These are phyloP conservation scores for Chaetomidium leptoderma DNA, from an alignment of 495 filamentous ascomycete species.

Conservation along the genomic window DNA sequence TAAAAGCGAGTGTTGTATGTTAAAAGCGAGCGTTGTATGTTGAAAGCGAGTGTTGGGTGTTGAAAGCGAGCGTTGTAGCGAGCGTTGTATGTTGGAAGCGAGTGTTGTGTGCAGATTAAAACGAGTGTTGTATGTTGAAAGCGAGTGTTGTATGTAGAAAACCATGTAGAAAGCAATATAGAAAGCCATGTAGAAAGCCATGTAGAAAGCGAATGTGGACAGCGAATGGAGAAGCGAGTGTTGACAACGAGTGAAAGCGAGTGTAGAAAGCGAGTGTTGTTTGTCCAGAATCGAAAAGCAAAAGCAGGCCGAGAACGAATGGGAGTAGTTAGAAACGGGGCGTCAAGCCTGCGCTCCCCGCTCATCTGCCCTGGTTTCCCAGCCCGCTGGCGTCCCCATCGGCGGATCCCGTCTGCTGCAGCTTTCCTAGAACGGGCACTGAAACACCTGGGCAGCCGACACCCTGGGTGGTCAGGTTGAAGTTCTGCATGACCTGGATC, in stretches of 20 bases:
- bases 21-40: neutral
- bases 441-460: slow-evolving; percentile 25
- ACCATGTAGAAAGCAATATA: no score
- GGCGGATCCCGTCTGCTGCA: slow-evolving; percentile 20
- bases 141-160: no score
- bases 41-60: neutral
- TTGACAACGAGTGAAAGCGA: neutral
- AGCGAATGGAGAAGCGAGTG: no score
- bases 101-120: neutral
- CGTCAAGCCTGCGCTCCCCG: neutral
- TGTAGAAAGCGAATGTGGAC: neutral
- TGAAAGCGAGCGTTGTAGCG: no score
- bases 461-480: slow-evolving; percentile 21
- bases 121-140: no score
- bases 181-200: neutral
- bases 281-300: neutral
- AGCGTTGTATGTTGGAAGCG: neutral
- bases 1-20: neutral
- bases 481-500: slow-evolving; percentile 30
- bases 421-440: slow-evolving; percentile 17
- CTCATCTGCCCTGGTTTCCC: neutral
- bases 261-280: neutral
- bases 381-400: neutral
- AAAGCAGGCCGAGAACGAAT: neutral
- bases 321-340: neutral